A percentile compares a stretch with the other conserved stretches of the same genome.
Conservation (phyloP, 805 yeast species). For the Candida insectorum region DNA sequence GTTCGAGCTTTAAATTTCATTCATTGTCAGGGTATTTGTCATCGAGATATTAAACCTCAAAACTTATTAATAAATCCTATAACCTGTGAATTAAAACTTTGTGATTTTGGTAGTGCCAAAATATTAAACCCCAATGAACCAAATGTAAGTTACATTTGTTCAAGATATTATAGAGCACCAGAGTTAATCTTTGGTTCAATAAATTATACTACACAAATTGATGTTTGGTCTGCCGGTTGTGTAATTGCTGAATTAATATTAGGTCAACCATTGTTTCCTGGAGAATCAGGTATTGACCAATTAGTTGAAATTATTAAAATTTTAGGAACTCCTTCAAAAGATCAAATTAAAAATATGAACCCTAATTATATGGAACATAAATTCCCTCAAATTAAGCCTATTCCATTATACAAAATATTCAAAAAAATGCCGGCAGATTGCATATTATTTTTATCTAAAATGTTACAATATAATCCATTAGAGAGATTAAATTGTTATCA, state of each 20-base stretch:
- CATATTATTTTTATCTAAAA: constrained; percentile 51
- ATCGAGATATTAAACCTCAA: constrained; percentile 90
- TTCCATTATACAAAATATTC: constrained; percentile 66
- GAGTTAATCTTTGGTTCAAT: constrained; percentile 97
- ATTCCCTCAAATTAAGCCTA: constrained; percentile 83
- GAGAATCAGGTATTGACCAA: constrained; percentile 96
- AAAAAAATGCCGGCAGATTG: constrained; percentile 53
- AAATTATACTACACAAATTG: constrained; percentile 93
- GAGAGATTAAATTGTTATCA: constrained; percentile 59
- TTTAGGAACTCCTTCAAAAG: constrained; percentile 90
- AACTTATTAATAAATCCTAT: constrained; percentile 83
- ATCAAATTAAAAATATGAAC: constrained; percentile 91
- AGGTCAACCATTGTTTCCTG: constrained; percentile 97
- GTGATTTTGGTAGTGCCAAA: constrained; percentile 97
- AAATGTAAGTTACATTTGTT: constrained; percentile 93
- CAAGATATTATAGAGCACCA: constrained; percentile 96
- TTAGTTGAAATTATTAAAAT: constrained; percentile 94
- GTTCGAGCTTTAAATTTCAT: constrained; percentile 76
- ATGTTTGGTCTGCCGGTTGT: constrained; percentile 97
- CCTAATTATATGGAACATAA: constrained; percentile 97
- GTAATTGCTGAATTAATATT: constrained; percentile 95
- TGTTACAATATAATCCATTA: constrained; percentile 67
- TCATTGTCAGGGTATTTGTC: constrained; percentile 79
- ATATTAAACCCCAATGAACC: constrained; percentile 86
- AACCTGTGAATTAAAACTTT: constrained; percentile 79